phyloP scores from a whole-genome alignment of 805 yeast species.

The Candida alai region DNA sequence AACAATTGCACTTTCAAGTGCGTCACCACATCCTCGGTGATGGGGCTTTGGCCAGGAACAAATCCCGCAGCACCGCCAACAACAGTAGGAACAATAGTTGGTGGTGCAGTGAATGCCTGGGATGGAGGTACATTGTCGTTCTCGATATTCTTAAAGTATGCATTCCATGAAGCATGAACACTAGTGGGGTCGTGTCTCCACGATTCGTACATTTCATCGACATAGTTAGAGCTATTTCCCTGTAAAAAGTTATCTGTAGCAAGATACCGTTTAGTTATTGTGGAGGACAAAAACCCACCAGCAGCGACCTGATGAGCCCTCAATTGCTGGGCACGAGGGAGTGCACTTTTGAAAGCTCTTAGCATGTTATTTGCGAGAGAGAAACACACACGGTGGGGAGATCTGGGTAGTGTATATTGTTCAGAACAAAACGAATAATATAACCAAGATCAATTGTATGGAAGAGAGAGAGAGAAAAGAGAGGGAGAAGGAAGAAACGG shows the following conservation, averaged over 20 bases:
- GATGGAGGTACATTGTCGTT: slow-evolving; percentile 65
- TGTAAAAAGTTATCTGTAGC: slow-evolving; percentile 74
- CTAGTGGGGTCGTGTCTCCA: slow-evolving; percentile 88
- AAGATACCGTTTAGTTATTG: slow-evolving; percentile 17
- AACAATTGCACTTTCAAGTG: slow-evolving; percentile 94
- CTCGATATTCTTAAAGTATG: slow-evolving; percentile 89
- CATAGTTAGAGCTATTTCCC: slow-evolving; percentile 82
- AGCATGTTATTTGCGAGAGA: slow-evolving; percentile 29
- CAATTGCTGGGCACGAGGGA: slow-evolving; percentile 32
- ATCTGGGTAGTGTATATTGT: not conserved
- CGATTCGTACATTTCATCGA: slow-evolving; percentile 96
- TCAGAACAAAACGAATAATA: no score
- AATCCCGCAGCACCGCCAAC: slow-evolving; percentile 70
- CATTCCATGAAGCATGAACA: slow-evolving; percentile 96
- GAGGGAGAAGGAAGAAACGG: slow-evolving; percentile 2
- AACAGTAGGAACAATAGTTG: slow-evolving; percentile 79
- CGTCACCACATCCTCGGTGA: slow-evolving; percentile 63
- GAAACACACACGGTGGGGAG: no score
- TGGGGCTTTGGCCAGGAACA: slow-evolving; percentile 50
- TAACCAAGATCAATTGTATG: slow-evolving; percentile 8
- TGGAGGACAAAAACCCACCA: no score
- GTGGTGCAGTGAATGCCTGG: slow-evolving; percentile 85
- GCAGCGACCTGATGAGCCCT: slow-evolving; percentile 18
- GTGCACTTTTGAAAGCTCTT: slow-evolving; percentile 39
- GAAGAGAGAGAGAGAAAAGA: slow-evolving; percentile 1